Evolutionary conservation across 306 rosid genomes (phyloP).

Genomic region (Canavalia gladiata): DNA sequence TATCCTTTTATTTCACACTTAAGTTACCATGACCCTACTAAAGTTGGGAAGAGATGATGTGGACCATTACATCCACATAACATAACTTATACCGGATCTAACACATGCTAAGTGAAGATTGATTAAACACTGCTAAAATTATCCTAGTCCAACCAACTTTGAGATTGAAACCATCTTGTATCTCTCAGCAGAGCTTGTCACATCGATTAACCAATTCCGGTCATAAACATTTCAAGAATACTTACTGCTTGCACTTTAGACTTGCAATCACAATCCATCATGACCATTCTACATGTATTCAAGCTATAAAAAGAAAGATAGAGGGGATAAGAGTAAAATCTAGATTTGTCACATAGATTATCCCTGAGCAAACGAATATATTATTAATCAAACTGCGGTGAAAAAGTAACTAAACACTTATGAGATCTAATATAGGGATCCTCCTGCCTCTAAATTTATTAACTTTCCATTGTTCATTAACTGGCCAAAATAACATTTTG

Average conservation of each 20-base stretch:
- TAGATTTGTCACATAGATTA: not conserved
- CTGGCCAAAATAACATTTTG: not conserved
- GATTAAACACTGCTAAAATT: not conserved
- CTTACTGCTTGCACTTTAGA: not conserved
- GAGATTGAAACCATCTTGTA: not conserved
- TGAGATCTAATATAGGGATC: conserved; percentile 14
- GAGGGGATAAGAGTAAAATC: not conserved
- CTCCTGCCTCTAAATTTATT: not conserved
- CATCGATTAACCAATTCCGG: not conserved
- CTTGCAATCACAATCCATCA: not conserved
- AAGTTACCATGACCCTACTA: not conserved
- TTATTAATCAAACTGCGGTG: not conserved
- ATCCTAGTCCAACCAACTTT: not conserved
- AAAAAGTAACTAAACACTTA: not conserved
- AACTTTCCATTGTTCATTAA: conserved; percentile 14
- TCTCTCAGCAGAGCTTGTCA: not conserved
- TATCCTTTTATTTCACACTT: not conserved
- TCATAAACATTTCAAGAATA: not conserved
- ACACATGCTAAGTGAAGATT: not conserved
- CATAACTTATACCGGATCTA: not conserved
- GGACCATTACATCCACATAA: not conserved
- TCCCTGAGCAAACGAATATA: conserved; percentile 2
- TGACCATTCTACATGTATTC: not conserved
- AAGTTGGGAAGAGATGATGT: not conserved
- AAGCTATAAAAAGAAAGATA: not conserved